Evolutionary conservation across 306 rosid species (phyloP), one percentile per base, ranked within the genome.

Genomic region (Prunus armeniaca): DNA sequence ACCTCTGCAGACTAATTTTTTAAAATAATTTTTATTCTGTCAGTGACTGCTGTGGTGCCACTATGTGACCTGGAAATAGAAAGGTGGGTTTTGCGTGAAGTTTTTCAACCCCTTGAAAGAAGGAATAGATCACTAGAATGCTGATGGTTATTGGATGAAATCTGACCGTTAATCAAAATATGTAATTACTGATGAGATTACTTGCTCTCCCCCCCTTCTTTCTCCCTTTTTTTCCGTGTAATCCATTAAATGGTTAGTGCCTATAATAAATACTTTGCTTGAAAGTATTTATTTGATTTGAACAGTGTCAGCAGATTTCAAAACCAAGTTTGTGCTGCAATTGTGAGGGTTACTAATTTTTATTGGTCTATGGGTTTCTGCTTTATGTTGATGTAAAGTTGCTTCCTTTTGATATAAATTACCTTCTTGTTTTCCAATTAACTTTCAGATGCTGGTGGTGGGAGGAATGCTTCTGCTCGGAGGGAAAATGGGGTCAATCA

Each of bases 401-500:
- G 34, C 41, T 67, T 47, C 72, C 67, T 67, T 3, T 46, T 76
- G 20, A 15, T 56, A 25, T 56, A 71, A 70, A 28, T 68, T 57
- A 15, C 67, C 47, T 30, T 66, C 34, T 77, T 49, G 50, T 74
- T 57, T 79, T 65, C n/a, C 55, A n/a, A 61, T 79, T 50, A 61
- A 66, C 69, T 80, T 73, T 47, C 82, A 92, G 97, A 87, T 83
- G 84, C 76, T 75, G 83, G 76, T 49, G 84, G 86, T 63, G 91
- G 87, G 72, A 87, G 86, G 87, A 88, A 82, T 79, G 32, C 50
- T 50, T 69, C 81, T 75, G 74, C 67, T 72, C 79, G 90, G 58
- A 83, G 84, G 80, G 97, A 89, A 82, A 90, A 83, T 83, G 93
- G 93, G 77, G 71, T 54, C 56, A 81, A 75, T 82, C 78, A 84